Conservation (phyloP, 495 filamentous ascomycete genomes). For the Aspergillus hancockii region DNA sequence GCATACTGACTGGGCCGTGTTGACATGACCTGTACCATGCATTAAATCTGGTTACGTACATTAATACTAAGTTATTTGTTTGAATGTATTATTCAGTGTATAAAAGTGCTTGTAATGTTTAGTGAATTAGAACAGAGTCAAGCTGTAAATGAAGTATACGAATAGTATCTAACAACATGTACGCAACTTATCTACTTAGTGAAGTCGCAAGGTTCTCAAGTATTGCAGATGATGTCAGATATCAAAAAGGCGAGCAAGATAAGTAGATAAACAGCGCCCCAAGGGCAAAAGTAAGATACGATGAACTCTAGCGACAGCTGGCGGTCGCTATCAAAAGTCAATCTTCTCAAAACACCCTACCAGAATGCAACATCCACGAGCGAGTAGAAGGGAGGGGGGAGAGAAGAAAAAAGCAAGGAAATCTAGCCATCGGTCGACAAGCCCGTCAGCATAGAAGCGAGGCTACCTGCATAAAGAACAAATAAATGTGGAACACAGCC, state of each 20-base stretch:
- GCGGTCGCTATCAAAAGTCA: background rate
- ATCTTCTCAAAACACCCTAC: background rate
- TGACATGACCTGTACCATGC: no score
- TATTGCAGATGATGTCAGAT: no score
- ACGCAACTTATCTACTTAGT: no score
- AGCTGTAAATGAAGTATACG: no score
- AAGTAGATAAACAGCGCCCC: background rate
- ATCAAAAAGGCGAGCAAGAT: background rate
- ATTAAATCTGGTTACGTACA: no score
- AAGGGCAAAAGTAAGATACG: background rate
- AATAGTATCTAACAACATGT: no score
- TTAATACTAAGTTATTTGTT: no score
- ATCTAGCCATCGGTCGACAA: background rate
- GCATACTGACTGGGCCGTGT: no score
- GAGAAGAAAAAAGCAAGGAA: background rate
- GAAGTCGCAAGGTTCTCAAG: no score
- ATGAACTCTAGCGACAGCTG: background rate
- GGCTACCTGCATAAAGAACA: constrained; percentile 1
- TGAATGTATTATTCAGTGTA: no score
- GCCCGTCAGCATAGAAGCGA: constrained; percentile 3
- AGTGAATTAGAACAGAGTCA: no score
- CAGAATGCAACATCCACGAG: background rate
- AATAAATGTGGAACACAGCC: constrained; percentile 11
- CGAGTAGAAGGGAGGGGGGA: background rate
- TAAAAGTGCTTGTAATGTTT: no score